These are phyloP conservation scores for Gossypium longicalyx DNA, from an alignment of 345 rosid species.

Conservation along the genomic window DNA sequence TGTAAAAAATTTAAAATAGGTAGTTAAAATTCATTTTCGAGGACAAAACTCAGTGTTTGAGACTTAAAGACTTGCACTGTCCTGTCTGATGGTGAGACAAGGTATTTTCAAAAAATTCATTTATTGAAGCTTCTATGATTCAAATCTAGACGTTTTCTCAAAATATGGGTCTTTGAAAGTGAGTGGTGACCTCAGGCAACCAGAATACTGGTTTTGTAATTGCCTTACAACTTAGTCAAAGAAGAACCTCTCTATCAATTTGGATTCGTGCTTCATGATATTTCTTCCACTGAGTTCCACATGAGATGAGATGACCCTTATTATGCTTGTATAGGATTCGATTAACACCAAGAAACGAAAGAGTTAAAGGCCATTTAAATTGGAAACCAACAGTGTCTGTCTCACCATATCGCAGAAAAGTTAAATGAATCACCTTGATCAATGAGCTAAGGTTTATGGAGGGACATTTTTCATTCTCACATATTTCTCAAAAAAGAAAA, in stretches of 20 bases:
- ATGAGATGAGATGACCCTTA: neutral
- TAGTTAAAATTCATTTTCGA: neutral
- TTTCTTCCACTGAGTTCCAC: neutral
- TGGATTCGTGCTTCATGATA: neutral
- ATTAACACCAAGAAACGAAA: neutral
- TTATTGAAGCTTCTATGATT: neutral
- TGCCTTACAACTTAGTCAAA: neutral
- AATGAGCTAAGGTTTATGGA: neutral
- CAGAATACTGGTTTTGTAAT: neutral
- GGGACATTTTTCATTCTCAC: constrained; percentile 1
- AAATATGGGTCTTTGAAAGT: neutral
- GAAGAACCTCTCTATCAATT: neutral
- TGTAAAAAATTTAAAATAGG: neutral
- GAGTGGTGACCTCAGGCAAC: neutral
- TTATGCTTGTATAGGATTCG: neutral
- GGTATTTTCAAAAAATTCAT: neutral
- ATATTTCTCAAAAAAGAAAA: neutral
- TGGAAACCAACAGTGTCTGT: neutral
- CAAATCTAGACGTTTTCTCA: neutral
- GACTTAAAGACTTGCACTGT: neutral
- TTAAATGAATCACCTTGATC: neutral
- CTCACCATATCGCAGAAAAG: neutral
- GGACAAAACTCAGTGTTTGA: neutral
- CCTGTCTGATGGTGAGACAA: neutral
- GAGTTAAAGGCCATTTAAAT: neutral